These are phyloP conservation scores for Funneliformis mosseae DNA, from an alignment of 192 early-diverging fungal genomes.

Conservation along the genomic window DNA sequence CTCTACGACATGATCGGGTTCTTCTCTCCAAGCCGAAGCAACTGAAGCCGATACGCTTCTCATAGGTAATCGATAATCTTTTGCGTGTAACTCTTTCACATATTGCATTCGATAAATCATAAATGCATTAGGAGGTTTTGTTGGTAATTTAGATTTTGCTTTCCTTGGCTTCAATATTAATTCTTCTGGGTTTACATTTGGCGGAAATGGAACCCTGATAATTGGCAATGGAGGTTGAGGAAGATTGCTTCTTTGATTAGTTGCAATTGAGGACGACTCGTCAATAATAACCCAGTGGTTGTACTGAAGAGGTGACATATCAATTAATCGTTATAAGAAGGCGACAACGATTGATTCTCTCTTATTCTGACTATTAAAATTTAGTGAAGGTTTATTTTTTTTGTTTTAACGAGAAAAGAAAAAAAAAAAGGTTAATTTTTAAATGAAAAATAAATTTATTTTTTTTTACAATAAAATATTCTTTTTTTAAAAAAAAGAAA, in stretches of 20 bases:
- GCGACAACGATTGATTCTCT: too few relatives aligned
- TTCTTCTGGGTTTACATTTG: conserved; percentile 15
- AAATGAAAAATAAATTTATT: too few relatives aligned
- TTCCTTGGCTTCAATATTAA: conserved; percentile 17
- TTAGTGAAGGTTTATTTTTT: too few relatives aligned
- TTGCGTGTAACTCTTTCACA: conserved; percentile 23
- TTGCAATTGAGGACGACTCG: conserved; percentile 7
- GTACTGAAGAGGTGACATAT: not conserved
- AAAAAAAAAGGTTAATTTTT: too few relatives aligned
- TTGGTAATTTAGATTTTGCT: conserved; percentile 6
- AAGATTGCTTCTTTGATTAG: not conserved
- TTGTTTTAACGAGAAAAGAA: too few relatives aligned
- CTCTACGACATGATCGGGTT: conserved; percentile 21
- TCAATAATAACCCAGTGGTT: conserved; percentile 25
- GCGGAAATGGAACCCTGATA: conserved; percentile 23
- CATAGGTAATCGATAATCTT: conserved; percentile 18
- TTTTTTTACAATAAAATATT: too few relatives aligned
- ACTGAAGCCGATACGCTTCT: conserved; percentile 7
- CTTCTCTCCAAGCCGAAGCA: conserved; percentile 8
- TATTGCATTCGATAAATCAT: conserved; percentile 29
- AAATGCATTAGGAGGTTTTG: conserved; percentile 21
- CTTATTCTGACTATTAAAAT: too few relatives aligned
- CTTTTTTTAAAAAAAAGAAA: too few relatives aligned
- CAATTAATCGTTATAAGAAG: too few relatives aligned
- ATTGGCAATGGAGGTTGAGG: conserved; percentile 10